Evolutionary conservation across 129 eudicot species (phyloP).

Genomic region (Centella asiatica): DNA sequence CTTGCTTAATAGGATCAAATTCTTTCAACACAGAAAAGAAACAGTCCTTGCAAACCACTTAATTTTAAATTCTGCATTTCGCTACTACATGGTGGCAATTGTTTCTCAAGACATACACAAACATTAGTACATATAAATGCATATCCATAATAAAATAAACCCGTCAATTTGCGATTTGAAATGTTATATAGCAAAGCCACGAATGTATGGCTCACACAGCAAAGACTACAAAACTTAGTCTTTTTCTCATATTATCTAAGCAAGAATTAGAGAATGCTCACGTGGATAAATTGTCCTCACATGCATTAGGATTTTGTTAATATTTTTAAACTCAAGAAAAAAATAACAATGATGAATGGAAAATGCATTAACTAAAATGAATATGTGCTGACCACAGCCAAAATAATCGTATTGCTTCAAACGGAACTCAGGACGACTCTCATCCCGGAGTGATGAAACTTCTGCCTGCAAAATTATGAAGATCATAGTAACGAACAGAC

Average conservation of each 20-base stretch:
- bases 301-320: background rate
- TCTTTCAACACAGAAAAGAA: no score
- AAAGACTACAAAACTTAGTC: background rate
- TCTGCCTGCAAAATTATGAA: conserved; percentile 31
- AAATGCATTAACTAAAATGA: background rate
- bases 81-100: background rate
- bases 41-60: background rate
- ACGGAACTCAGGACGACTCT: conserved; percentile 57
- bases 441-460: conserved; percentile 54
- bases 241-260: background rate
- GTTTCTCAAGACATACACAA: background rate
- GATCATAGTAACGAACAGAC: background rate
- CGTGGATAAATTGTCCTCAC: background rate
- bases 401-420: conserved; percentile 72
- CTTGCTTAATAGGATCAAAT: background rate
- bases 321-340: background rate
- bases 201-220: background rate
- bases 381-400: conserved; percentile 61
- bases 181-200: background rate
- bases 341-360: background rate
- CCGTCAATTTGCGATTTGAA: background rate
- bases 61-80: background rate
- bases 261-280: background rate
- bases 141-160: background rate
- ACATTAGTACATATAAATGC: background rate